Base-by-base conservation (phyloP, 108 stramenopile genomes). In the Stephanodiscus triporus region DNA sequence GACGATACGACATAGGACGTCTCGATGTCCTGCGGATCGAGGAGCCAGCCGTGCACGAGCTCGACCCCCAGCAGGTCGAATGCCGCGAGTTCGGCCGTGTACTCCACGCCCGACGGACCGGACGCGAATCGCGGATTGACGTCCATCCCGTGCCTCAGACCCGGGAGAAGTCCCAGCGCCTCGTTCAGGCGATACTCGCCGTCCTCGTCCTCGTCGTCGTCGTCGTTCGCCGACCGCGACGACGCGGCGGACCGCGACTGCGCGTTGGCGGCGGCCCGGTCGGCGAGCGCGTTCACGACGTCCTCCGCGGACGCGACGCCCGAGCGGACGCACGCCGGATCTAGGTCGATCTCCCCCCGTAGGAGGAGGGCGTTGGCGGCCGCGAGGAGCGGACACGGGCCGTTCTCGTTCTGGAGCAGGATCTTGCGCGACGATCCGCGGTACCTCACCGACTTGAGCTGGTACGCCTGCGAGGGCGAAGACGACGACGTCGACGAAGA, bases 11-110 rank as follows among this genome's bases (percentile, higher is more conserved):
- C 82, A 0, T 47, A 70, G 24, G 38, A 63, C 9, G 76, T 85
- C 58, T 84, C 86, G 26, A 57, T 72, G 42, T 85, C 85, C 50
- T 91, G 80, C 9, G 94, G 89, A 66, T 98, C 98, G 22, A 94
- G 23, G 29, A 98, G 63, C 99, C 99, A 99, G 2, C 99, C 99
- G 82, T 99, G 99, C n/a, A 98, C 91, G 34, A 99, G 72, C 64
- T 91, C 80, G 3, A 98, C 76, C 2, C 84, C 90, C 43, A 96
- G 68, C 42, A 95, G 48, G 83, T 99, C 99, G 73, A 98, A 98
- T 10, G 91, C 81, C 22, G 94, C 87, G 49, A 97, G 66, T 57
- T 93, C 82, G 75, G 76, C 62, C 0, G 97, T 97, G 76, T 91
- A 98, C 72, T 99, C 99, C 38, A 95, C 90, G 34, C 86, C 95